phyloP scores from a whole-genome alignment of 495 filamentous ascomycete species.

The Talaromyces borbonicus region DNA sequence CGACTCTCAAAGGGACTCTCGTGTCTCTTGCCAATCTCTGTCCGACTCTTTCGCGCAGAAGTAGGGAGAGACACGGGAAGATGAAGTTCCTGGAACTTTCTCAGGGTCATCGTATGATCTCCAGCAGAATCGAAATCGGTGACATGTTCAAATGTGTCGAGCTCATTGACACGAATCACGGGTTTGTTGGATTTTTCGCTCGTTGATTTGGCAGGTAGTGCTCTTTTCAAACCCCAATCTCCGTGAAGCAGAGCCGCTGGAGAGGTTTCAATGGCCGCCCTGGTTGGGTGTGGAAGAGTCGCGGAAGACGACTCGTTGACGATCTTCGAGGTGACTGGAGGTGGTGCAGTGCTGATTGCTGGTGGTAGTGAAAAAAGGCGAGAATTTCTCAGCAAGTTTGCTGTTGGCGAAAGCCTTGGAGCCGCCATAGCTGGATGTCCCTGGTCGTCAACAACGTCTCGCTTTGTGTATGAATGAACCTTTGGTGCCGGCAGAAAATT shows the following conservation, averaged over 20 bases:
- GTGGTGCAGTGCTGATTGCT: conserved; percentile 39
- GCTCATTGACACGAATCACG: conserved; percentile 54
- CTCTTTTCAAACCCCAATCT: conserved; percentile 92
- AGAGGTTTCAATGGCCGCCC: conserved; percentile 77
- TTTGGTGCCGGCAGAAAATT: too few relatives aligned
- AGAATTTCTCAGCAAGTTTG: conserved; percentile 53
- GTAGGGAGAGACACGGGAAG: conserved; percentile 49
- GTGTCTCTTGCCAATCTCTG: conserved; percentile 14
- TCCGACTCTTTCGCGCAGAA: conserved; percentile 9
- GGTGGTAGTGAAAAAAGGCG: conserved; percentile 56
- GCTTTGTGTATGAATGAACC: too few relatives aligned
- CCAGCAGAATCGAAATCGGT: conserved; percentile 80
- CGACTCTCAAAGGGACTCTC: conserved; percentile 41
- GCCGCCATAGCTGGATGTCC: conserved; percentile 31
- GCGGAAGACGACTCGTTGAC: conserved; percentile 50
- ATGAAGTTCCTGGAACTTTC: conserved; percentile 79
- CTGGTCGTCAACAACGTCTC: neutral
- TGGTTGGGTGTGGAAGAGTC: conserved; percentile 68
- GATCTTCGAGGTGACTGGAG: conserved; percentile 27
- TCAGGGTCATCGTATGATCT: conserved; percentile 70
- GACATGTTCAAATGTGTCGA: conserved; percentile 86
- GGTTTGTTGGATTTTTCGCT: conserved; percentile 56
- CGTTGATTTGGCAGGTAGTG: conserved; percentile 66
- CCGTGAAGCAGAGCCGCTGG: conserved; percentile 61
- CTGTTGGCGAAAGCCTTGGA: conserved; percentile 47